Percentiles rank a stretch among this genome's conserved stretches.
Evolutionary conservation across 2,329 filamentous ascomycete genomes (phyloP).

Genomic region (Aspergillus ochraceus): DNA sequence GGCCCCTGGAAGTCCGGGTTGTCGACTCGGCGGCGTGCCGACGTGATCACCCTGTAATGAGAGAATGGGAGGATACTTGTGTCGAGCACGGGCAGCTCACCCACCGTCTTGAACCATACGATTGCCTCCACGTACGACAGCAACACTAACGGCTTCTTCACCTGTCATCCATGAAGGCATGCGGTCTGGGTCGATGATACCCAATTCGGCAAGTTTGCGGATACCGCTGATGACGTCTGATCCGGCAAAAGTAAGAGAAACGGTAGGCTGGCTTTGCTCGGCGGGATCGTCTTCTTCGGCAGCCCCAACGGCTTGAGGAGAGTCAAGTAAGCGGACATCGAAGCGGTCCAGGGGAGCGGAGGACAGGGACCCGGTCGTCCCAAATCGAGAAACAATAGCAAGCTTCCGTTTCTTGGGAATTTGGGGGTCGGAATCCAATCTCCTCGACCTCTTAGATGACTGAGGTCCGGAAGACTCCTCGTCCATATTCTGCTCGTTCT

Average conservation of each 20-base stretch:
- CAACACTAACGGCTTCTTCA: constrained; percentile 75
- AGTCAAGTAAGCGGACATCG: constrained; percentile 52
- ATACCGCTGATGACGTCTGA: constrained; percentile 79
- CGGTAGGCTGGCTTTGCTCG: constrained; percentile 20
- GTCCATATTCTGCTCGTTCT: constrained; percentile 18
- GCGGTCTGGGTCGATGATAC: constrained; percentile 67
- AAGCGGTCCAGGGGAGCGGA: constrained; percentile 47
- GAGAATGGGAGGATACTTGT: not conserved
- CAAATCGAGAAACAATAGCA: constrained; percentile 70
- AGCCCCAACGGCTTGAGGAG: constrained; percentile 12
- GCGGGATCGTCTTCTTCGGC: constrained; percentile 6
- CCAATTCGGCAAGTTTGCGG: constrained; percentile 72
- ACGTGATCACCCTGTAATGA: not conserved
- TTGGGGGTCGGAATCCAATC: constrained; percentile 13
- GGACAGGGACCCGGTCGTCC: constrained; percentile 51
- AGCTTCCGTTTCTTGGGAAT: constrained; percentile 60
- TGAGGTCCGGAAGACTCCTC: not conserved
- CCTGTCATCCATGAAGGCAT: constrained; percentile 94
- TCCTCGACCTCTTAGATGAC: not conserved
- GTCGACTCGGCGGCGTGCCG: not conserved
- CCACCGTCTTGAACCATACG: constrained; percentile 23
- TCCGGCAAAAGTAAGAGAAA: constrained; percentile 67
- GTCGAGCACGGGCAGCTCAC: constrained; percentile 4
- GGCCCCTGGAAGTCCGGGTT: not conserved
- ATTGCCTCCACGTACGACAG: constrained; percentile 63